A percentile compares a stretch with the other conserved stretches of the same genome.
phyloP scores from a whole-genome alignment of 2,329 filamentous ascomycete species.

The Bipolaris zeicola region DNA sequence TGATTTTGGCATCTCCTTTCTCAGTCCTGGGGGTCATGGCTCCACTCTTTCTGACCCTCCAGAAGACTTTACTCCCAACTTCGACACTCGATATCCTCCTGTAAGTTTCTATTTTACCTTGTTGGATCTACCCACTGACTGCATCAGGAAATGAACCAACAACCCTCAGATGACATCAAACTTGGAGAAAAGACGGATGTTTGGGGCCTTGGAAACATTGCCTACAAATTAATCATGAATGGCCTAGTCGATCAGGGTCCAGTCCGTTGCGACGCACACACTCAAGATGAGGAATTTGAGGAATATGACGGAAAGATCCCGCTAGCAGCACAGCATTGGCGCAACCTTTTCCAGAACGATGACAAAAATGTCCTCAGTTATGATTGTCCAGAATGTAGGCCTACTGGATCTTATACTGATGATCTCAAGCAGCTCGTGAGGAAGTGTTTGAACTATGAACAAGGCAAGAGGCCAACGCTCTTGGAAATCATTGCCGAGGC shows the following conservation, averaged over 20 bases:
- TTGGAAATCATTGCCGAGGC: background rate
- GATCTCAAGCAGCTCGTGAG: background rate
- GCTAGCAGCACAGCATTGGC: background rate
- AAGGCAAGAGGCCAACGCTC: background rate
- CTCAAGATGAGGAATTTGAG: background rate
- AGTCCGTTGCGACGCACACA: background rate
- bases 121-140: background rate
- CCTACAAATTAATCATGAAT: background rate
- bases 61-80: background rate
- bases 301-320: background rate
- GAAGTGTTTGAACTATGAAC: background rate
- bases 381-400: background rate
- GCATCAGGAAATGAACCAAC: background rate
- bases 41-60: slow-evolving; percentile 3
- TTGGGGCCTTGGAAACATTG: slow-evolving; percentile 5
- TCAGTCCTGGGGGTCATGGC: background rate
- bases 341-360: background rate
- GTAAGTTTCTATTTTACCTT: background rate
- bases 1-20: slow-evolving; percentile 4
- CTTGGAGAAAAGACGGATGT: slow-evolving; percentile 4
- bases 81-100: background rate
- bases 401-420: background rate
- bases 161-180: background rate
- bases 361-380: background rate
- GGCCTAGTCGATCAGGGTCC: background rate